Percentiles rank a stretch among this genome's conserved stretches.
Evolutionary conservation across 2,329 filamentous ascomycete species (phyloP).

Genomic region (Esteya vermicola): DNA sequence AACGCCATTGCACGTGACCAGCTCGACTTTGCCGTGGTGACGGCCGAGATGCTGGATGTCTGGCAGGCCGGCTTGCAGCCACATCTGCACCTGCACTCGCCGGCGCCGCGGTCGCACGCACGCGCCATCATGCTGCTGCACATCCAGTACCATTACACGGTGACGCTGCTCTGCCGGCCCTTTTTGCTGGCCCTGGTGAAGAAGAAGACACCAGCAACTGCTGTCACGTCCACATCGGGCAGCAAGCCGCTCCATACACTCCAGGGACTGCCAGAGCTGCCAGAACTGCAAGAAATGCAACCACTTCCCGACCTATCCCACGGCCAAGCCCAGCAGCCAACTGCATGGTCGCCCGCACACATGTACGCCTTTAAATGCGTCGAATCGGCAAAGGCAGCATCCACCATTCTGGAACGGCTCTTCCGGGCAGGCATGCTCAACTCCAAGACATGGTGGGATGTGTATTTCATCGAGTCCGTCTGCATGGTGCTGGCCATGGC

Average conservation of each 20-base stretch:
- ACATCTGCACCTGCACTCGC: constrained; percentile 8
- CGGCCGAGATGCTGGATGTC: constrained; percentile 4
- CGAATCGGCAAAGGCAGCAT: constrained; percentile 7
- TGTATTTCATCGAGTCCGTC: constrained; percentile 9
- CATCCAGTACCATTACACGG: constrained; percentile 14
- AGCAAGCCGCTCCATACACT: too few species aligned
- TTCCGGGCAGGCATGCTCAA: constrained; percentile 8
- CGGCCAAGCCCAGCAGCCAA: background rate
- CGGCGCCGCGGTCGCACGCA: constrained; percentile 9
- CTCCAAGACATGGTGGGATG: constrained; percentile 11
- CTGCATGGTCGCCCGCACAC: background rate
- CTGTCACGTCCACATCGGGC: background rate
- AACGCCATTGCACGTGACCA: constrained; percentile 1
- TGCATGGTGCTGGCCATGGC: constrained; percentile 10
- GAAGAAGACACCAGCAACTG: background rate
- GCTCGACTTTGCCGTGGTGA: constrained; percentile 4
- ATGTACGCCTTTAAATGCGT: constrained; percentile 5
- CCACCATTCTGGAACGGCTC: constrained; percentile 7
- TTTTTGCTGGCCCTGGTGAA: constrained; percentile 13
- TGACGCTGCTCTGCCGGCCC: constrained; percentile 15
- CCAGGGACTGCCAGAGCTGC: too few species aligned
- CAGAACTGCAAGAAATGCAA: too few species aligned
- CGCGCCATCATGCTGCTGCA: constrained; percentile 14
- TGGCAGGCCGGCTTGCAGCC: constrained; percentile 6
- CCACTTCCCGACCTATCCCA: too few species aligned